These are phyloP conservation scores for Phytophthora brassicae DNA, from an alignment of 352 stramenopile genomes.

Conservation along the genomic window DNA sequence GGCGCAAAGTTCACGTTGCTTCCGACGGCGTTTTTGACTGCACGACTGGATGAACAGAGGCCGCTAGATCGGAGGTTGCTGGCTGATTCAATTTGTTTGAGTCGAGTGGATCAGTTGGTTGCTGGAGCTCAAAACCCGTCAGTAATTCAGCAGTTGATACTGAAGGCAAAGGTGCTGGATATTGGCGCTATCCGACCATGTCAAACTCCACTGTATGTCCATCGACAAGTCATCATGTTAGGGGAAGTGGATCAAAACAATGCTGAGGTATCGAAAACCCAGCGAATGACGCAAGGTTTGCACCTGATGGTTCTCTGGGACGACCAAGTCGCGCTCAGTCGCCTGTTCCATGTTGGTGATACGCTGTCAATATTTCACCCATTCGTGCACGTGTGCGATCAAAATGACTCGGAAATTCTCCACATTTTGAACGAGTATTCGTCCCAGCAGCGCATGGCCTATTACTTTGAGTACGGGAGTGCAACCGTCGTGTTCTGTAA, in stretches of 20 bases:
- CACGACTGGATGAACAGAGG: constrained; percentile 30
- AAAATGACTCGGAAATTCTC: constrained; percentile 48
- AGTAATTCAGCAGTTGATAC: constrained; percentile 39
- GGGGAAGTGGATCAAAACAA: constrained; percentile 29
- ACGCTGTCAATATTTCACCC: constrained; percentile 61
- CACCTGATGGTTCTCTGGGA: constrained; percentile 71
- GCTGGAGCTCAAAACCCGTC: constrained; percentile 15
- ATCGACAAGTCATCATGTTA: constrained; percentile 67
- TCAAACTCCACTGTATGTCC: constrained; percentile 53
- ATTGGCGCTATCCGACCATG: constrained; percentile 70
- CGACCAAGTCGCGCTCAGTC: constrained; percentile 67
- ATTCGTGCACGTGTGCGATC: constrained; percentile 55
- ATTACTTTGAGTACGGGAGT: constrained; percentile 71
- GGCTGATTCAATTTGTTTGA: constrained; percentile 26
- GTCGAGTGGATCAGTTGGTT: constrained; percentile 31
- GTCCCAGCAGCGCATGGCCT: constrained; percentile 45
- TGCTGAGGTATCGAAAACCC: constrained; percentile 9
- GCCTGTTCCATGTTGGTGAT: constrained; percentile 57
- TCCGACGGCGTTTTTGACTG: constrained; percentile 40
- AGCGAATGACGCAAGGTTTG: constrained; percentile 29
- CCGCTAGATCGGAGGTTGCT: constrained; percentile 30
- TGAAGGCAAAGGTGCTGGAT: constrained; percentile 54
- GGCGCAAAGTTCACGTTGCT: constrained; percentile 34
- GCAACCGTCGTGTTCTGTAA: constrained; percentile 53
- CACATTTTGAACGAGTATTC: constrained; percentile 64